These are phyloP conservation scores for Cyberlindnera euphorbiiphila DNA, from an alignment of 805 yeast genomes.

Conservation along the genomic window DNA sequence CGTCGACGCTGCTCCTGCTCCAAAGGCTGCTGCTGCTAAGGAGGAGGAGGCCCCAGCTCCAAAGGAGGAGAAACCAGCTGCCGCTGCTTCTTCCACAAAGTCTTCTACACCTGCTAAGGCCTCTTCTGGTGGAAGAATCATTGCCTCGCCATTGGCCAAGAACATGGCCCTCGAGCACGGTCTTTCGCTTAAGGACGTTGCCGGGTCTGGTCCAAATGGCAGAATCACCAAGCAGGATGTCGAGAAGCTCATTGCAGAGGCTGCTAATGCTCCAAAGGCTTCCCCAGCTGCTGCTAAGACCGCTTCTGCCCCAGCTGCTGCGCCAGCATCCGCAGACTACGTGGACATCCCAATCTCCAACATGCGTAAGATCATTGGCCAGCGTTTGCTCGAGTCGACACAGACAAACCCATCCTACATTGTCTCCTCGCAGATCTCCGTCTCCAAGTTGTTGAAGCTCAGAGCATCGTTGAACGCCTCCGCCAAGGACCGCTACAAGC, in stretches of 20 bases:
- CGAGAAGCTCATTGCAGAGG: slow-evolving; percentile 56
- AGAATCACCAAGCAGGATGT: slow-evolving; percentile 91
- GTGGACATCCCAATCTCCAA: slow-evolving; percentile 81
- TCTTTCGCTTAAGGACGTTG: slow-evolving; percentile 73
- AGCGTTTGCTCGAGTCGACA: slow-evolving; percentile 82
- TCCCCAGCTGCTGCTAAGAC: slow-evolving; percentile 40
- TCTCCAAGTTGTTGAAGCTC: slow-evolving; percentile 84
- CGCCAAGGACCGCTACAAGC: slow-evolving; percentile 81
- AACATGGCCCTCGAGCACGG: slow-evolving; percentile 90
- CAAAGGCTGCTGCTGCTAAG: slow-evolving; percentile 26
- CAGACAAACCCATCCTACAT: slow-evolving; percentile 88
- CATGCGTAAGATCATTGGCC: slow-evolving; percentile 93
- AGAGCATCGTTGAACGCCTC: slow-evolving; percentile 84
- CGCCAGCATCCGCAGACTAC: slow-evolving; percentile 52
- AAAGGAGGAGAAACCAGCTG: slow-evolving; percentile 21
- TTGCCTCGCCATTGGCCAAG: slow-evolving; percentile 96
- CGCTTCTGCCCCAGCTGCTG: slow-evolving; percentile 40
- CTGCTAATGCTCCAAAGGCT: slow-evolving; percentile 39
- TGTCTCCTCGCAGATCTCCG: slow-evolving; percentile 83
- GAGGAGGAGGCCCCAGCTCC: slow-evolving; percentile 24
- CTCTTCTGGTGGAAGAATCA: slow-evolving; percentile 60
- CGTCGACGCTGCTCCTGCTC: slow-evolving; percentile 58
- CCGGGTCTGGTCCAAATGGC: slow-evolving; percentile 94
- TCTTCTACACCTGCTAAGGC: slow-evolving; percentile 27
- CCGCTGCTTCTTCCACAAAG: slow-evolving; percentile 28